Percentiles rank a stretch among this genome's conserved stretches.
These are phyloP conservation scores for Cladophialophora immunda DNA, from an alignment of 2,329 filamentous ascomycete species.

Conservation along the genomic window DNA sequence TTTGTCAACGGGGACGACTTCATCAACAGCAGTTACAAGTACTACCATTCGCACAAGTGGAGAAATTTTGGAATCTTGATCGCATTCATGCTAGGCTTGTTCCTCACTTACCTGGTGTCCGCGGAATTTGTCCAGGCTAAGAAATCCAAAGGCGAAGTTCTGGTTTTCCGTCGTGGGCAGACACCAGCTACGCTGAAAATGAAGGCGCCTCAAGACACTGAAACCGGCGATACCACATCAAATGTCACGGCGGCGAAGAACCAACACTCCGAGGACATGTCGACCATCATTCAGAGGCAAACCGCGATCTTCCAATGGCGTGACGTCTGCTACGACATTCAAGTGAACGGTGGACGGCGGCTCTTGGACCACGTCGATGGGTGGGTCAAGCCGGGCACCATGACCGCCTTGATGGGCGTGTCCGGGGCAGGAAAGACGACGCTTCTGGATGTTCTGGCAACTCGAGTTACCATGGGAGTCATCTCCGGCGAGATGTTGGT, in stretches of 20 bases:
- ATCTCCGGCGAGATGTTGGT: constrained; percentile 89
- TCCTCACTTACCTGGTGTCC: constrained; percentile 68
- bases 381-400: constrained; percentile 90
- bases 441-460: constrained; percentile 83
- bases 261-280: constrained; percentile 38
- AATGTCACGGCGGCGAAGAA: neutral
- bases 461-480: constrained; percentile 86
- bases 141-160: constrained; percentile 79
- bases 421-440: constrained; percentile 96
- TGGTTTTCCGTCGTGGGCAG: constrained; percentile 74
- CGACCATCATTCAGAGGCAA: constrained; percentile 67
- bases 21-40: constrained; percentile 63
- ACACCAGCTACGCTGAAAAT: constrained; percentile 34
- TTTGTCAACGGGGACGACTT: constrained; percentile 68
- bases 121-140: constrained; percentile 70
- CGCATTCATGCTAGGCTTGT: constrained; percentile 70
- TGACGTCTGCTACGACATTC: constrained; percentile 82
- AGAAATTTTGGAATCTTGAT: constrained; percentile 75
- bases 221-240: neutral
- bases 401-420: constrained; percentile 89
- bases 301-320: constrained; percentile 87
- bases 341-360: constrained; percentile 77
- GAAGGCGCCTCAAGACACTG: constrained; percentile 4
- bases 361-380: constrained; percentile 88
- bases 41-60: constrained; percentile 70